Percentiles rank a stretch among this genome's conserved stretches.
Evolutionary conservation across 768 basidiomycete species (phyloP).

Genomic region (Candolleomyces aberdarensis): DNA sequence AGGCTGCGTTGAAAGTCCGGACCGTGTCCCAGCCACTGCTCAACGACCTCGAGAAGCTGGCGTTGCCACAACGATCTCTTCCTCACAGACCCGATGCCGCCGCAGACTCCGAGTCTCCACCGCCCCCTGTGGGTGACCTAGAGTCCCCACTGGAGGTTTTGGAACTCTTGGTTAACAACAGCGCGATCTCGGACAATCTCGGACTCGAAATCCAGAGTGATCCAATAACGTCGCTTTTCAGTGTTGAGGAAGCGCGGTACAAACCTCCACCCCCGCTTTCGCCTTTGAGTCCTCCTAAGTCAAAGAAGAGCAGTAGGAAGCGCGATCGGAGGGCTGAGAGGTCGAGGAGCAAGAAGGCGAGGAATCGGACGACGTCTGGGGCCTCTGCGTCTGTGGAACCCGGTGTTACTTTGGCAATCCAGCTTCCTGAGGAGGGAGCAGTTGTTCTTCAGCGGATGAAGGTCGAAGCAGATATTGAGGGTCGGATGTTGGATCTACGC

Average conservation of each 20-base stretch:
- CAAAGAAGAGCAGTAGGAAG: constrained; percentile 37
- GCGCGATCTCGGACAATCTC: constrained; percentile 49
- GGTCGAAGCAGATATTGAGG: constrained; percentile 10
- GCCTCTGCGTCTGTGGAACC: not conserved
- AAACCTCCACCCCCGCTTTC: constrained; percentile 64
- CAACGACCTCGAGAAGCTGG: constrained; percentile 35
- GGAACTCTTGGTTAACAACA: constrained; percentile 50
- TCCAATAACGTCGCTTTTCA: constrained; percentile 66
- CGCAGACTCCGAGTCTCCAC: not conserved
- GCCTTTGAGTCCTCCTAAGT: constrained; percentile 33
- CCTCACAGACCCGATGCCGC: not conserved
- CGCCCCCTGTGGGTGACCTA: constrained; percentile 58
- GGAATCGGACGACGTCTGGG: constrained; percentile 7
- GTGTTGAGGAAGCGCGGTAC: constrained; percentile 58
- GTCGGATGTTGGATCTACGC: not conserved
- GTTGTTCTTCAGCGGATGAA: not conserved
- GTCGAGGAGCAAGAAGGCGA: constrained; percentile 27
- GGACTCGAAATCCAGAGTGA: constrained; percentile 53
- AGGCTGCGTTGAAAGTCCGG: constrained; percentile 64
- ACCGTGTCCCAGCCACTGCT: constrained; percentile 36
- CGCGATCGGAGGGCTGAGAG: constrained; percentile 39
- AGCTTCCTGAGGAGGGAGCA: not conserved
- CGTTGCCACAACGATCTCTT: constrained; percentile 11
- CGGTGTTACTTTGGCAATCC: not conserved
- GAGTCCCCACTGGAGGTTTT: constrained; percentile 65